Evolutionary conservation across 2,329 filamentous ascomycete genomes (phyloP).

Genomic region (Fusarium sarcochroum): DNA sequence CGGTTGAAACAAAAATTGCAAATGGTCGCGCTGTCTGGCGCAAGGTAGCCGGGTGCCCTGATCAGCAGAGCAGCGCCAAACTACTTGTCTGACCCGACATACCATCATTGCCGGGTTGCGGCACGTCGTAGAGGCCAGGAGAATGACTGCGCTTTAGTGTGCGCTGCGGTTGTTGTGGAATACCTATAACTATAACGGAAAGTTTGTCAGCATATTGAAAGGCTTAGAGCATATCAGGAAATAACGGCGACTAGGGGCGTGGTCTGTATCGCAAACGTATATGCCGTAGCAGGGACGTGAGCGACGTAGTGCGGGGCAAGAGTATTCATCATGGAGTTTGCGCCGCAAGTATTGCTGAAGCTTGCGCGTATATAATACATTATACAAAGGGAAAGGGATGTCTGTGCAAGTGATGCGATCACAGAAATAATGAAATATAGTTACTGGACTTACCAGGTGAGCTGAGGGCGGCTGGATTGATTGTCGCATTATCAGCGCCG

Average conservation of each 20-base stretch:
- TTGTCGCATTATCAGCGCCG: constrained; percentile 87
- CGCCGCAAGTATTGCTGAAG: constrained; percentile 15
- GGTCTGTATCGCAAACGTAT: constrained; percentile 12
- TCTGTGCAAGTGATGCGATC: constrained; percentile 32
- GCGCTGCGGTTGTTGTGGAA: constrained; percentile 69
- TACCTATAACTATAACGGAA: constrained; percentile 55
- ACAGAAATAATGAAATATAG: constrained; percentile 23
- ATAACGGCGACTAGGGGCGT: constrained; percentile 18
- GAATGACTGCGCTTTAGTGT: constrained; percentile 86
- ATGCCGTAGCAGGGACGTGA: constrained; percentile 11
- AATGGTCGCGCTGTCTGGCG: constrained; percentile 27
- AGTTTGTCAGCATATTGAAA: constrained; percentile 47
- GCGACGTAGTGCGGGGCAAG: constrained; percentile 33
- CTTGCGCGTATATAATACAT: constrained; percentile 2
- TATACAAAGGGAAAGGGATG: constrained; percentile 20
- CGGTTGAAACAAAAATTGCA: no score
- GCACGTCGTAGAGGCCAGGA: constrained; percentile 72
- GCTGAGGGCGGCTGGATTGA: constrained; percentile 90
- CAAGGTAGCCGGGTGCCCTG: constrained; percentile 45
- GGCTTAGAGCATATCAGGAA: neutral
- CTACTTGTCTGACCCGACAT: constrained; percentile 64
- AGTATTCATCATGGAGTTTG: constrained; percentile 33
- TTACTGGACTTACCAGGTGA: constrained; percentile 74
- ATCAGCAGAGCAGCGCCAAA: constrained; percentile 54
- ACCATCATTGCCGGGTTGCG: constrained; percentile 77